Evolutionary conservation across 495 filamentous ascomycete species (phyloP).

Genomic region (Hypoxylon perforatum): DNA sequence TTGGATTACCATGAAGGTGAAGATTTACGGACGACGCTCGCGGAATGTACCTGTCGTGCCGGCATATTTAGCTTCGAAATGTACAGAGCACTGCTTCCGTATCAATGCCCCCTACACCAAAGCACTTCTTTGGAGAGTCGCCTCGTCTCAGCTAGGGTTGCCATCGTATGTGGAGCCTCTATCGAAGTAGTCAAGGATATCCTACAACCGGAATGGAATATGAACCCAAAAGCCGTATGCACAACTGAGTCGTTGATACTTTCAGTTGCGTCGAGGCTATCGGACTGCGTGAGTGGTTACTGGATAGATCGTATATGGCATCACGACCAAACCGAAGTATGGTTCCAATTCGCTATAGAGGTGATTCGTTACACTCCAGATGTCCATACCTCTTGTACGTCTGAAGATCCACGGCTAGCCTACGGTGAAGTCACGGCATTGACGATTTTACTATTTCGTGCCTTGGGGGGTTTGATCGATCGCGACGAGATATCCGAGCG

Average conservation of each 20-base stretch:
- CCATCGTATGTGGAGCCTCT: background rate
- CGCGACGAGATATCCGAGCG: background rate
- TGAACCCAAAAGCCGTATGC: background rate
- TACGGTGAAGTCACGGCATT: background rate
- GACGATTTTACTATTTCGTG: background rate
- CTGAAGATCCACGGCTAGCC: background rate
- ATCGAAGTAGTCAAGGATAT: slow-evolving; percentile 3
- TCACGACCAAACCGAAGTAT: background rate
- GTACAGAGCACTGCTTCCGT: slow-evolving; percentile 17
- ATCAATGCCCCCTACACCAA: slow-evolving; percentile 14
- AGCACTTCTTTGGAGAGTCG: slow-evolving; percentile 13
- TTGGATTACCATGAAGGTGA: background rate
- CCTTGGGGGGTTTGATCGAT: background rate
- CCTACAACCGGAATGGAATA: slow-evolving; percentile 26
- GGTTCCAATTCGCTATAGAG: background rate
- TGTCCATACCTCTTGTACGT: background rate
- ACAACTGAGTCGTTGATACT: background rate
- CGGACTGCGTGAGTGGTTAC: background rate
- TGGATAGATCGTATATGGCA: background rate
- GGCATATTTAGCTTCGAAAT: background rate
- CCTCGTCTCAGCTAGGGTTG: background rate
- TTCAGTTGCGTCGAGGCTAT: background rate
- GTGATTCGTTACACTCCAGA: slow-evolving; percentile 1
- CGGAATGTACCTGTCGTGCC: background rate
- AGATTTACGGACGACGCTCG: background rate